Evolutionary conservation across 2,329 filamentous ascomycete genomes (phyloP).

Genomic region (Talaromyces funiculosus): DNA sequence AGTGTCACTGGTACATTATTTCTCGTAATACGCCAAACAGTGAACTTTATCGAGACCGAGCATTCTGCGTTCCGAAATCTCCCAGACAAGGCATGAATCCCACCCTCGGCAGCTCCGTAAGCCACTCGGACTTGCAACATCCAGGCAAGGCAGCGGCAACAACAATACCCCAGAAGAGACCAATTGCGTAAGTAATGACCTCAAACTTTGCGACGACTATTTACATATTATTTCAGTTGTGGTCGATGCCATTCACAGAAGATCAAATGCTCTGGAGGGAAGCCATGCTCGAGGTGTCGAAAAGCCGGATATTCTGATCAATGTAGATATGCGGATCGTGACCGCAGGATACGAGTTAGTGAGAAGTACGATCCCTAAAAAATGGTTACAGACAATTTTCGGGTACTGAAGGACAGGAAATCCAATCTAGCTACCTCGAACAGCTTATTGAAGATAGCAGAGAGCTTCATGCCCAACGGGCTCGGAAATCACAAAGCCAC

Average conservation of each 20-base stretch:
- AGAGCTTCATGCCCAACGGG: conserved; percentile 20
- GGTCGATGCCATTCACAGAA: conserved; percentile 44
- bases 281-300: conserved; percentile 39
- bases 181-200: not conserved
- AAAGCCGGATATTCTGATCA: conserved; percentile 32
- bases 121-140: not conserved
- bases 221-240: conserved; percentile 24
- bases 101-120: not conserved
- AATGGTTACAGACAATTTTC: not conserved
- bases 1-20: not conserved
- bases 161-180: not conserved
- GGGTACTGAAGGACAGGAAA: not conserved
- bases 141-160: not conserved
- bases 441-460: conserved; percentile 26
- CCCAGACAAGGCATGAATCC: not conserved
- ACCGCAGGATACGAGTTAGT: conserved; percentile 39
- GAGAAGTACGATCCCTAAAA: conserved; percentile 24
- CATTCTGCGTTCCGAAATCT: not conserved
- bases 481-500: conserved; percentile 16
- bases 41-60: not conserved
- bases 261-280: conserved; percentile 44
- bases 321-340: conserved; percentile 38
- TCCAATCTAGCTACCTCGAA: conserved; percentile 28
- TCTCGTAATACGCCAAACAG: not conserved
- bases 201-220: not conserved